phyloP scores from a whole-genome alignment of 2,329 filamentous ascomycete species.

The Aspergillus sp. region DNA sequence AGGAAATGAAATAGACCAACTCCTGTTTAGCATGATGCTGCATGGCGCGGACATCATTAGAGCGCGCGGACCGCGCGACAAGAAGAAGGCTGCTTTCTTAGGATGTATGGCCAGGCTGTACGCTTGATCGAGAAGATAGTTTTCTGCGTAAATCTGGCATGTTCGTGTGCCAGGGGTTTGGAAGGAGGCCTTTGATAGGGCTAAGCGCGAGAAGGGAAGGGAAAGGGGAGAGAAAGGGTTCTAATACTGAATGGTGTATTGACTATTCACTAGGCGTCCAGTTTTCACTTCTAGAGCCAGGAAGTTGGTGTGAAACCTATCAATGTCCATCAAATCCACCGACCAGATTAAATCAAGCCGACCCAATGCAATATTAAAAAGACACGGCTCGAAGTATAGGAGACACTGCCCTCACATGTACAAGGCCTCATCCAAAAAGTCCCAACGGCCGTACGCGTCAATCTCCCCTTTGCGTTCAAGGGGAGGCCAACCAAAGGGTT shows the following conservation, averaged over 20 bases:
- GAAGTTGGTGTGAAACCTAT: neutral
- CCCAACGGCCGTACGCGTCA: neutral
- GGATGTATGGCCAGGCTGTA: no score
- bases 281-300: neutral
- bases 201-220: no score
- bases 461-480: neutral
- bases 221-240: no score
- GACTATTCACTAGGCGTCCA: neutral
- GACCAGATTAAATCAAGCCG: neutral
- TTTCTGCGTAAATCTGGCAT: no score
- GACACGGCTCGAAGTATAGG: conserved; percentile 2
- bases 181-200: no score
- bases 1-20: no score
- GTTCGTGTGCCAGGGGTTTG: no score
- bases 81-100: no score
- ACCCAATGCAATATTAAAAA: conserved; percentile 3
- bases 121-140: no score
- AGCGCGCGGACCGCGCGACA: no score
- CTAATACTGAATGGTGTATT: neutral
- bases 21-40: no score
- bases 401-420: conserved; percentile 6
- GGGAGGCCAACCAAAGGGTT: neutral
- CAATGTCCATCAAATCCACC: neutral
- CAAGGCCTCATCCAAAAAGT: conserved; percentile 9
- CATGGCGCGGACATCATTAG: no score